phyloP scores from a whole-genome alignment of 2,329 filamentous ascomycete genomes.

The Diatrype stigma region DNA sequence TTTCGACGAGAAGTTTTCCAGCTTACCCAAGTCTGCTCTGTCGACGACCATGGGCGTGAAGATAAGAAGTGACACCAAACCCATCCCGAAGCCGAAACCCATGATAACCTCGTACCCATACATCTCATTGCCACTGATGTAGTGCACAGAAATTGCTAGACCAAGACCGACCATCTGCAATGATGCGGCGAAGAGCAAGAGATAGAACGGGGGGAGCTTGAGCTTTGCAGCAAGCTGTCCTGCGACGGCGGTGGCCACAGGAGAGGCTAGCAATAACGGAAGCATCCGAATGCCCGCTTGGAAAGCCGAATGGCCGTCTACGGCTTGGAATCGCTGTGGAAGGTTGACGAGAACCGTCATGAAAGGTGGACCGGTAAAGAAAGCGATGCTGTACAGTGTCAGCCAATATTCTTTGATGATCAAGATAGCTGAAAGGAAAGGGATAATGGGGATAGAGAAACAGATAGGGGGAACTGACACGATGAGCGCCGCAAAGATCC shows the following conservation, averaged over 20 bases:
- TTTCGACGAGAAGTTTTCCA: background rate
- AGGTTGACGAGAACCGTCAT: conserved; percentile 31
- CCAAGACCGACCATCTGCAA: conserved; percentile 31
- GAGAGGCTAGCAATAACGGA: conserved; percentile 29
- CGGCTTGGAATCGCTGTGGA: conserved; percentile 32
- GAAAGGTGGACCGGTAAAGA: conserved; percentile 31
- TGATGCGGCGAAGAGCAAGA: conserved; percentile 22
- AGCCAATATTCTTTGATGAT: too few species aligned
- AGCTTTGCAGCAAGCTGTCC: conserved; percentile 24
- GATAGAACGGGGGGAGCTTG: conserved; percentile 26
- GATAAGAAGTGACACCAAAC: conserved; percentile 26
- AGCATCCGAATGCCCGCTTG: conserved; percentile 30
- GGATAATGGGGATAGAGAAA: too few species aligned
- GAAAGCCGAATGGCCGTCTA: conserved; percentile 25
- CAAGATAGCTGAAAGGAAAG: too few species aligned
- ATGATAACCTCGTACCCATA: conserved; percentile 33
- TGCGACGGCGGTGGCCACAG: conserved; percentile 25
- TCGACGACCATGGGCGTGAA: conserved; percentile 27
- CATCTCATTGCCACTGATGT: conserved; percentile 14
- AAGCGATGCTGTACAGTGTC: conserved; percentile 19
- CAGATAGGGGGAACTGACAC: conserved; percentile 20
- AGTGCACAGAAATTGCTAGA: conserved; percentile 23
- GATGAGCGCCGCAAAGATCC: conserved; percentile 28
- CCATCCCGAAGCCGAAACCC: conserved; percentile 33
- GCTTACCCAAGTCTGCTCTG: conserved; percentile 25